Evolutionary conservation across 148 eudicot species (phyloP), one percentile per base, ranked within the genome.

Genomic region (Rhododendron ferrugineum): DNA sequence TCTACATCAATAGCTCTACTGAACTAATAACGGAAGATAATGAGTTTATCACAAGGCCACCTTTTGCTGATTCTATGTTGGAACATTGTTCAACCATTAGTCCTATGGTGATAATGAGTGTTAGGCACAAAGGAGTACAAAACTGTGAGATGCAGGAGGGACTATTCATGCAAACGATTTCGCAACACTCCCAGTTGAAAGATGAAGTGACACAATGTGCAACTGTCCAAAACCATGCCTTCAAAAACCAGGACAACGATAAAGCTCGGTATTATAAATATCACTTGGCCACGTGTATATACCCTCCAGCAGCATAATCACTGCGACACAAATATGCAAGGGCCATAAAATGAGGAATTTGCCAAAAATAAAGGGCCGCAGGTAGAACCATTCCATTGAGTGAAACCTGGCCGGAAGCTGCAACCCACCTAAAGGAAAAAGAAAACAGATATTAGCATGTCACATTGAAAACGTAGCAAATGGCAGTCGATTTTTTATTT

Each of bases 231-330:
- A n/a, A 58, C 36, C 15, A 74, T 54, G 52, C 58, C 79, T 79
- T 8, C 56, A 22, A 83, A 26, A 82, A 49, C 79, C 40, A 78
- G 36, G 34, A 73, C 54, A 50, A 73, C 14, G 4, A 56, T 13
- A 60, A 37, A 77, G n/a, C 56, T 52, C 15, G 5, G 56, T 26
- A 2, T 73, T 76, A 23, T 8, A 79, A 32, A 37, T 44, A 54
- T 79, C 14, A 74, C 11, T 26, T 26, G n/a, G 18, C 40, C 60
- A 80, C 32, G 54, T 79, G 34, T 85, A 81, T 91, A 89, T 94
- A 96, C 99, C 99, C 98, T 92, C 99, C 99, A 52, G 94, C 96
- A 85, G 95, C 95, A 91, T 96, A 96, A 87, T 96, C 99, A 68
- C 93, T 85, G 73, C 99, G 98, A 86, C 97, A 96, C 86, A 96